Evolutionary conservation across 768 basidiomycete genomes (phyloP), one percentile per base, ranked within the genome.

Genomic region (Leucosporidium yakuticum): DNA sequence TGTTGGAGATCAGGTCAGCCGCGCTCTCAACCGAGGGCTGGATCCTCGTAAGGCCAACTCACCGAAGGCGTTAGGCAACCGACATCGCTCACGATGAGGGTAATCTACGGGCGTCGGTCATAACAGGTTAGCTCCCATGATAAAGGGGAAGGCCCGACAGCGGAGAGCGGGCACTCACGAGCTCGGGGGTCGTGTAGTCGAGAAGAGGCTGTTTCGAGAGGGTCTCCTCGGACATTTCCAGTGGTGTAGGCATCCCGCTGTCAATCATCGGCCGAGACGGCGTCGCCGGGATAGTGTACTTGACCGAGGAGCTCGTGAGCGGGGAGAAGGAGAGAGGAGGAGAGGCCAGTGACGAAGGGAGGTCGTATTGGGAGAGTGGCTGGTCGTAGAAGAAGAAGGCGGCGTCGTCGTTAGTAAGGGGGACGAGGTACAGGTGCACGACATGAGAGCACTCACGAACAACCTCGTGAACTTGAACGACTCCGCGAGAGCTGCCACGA

Each of bases 401-500:
- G n/a, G n/a, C n/a, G n/a, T n/a, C n/a, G n/a, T n/a, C n/a, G 25
- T 47, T 23, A 25, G 11, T 14, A 36, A 39, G 23, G 64, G 58
- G 3, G 63, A 48, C 50, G 64, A 67, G 19, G 70, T 44, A 1
- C 1, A 44, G 63, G 31, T 53, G 6, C 34, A 23, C 19, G 34
- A 23, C 23, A 15, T 51, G 4, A 4, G 20, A 17, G 29, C 29
- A 39, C 54, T 11, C 21, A 69, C 71, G 51, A 96, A 98, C 75
- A 94, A 82, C 70, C 95, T 88, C 78, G 95, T 90, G 79, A 97
- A 97, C 82, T 98, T 98, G 84, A 94, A 98, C 78, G 91, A 75
- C 56, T 74, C 74, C n/a, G 69, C 69, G 31, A 73, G 67, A 17
- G 66, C 70, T 63, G 50, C 20, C 12, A 44, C 39, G 44, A 4